Evolutionary conservation across 305 asterid genomes (phyloP).

Genomic region (Solanum aculeatissimum): DNA sequence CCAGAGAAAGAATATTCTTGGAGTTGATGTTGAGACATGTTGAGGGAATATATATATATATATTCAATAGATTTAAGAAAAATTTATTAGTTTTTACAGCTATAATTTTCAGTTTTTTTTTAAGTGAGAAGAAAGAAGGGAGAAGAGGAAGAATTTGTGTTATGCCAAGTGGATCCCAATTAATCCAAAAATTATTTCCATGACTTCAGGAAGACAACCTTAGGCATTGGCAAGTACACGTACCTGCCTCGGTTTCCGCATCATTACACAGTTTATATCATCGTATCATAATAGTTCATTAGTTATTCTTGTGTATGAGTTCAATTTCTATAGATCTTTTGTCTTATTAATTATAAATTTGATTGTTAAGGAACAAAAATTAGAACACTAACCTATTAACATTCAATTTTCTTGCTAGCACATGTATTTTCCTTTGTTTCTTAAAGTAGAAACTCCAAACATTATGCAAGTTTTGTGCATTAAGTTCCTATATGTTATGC

Average conservation of each 20-base stretch:
- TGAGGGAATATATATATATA: background rate
- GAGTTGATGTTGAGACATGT: background rate
- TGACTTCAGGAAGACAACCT: background rate
- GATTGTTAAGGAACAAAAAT: no score
- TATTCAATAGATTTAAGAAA: background rate
- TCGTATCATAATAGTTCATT: background rate
- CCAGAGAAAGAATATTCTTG: background rate
- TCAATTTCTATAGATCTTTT: no score
- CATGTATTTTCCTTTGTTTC: background rate
- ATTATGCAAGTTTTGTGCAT: background rate
- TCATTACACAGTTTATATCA: background rate
- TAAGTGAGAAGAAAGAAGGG: background rate
- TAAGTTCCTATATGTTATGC: background rate
- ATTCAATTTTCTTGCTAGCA: background rate
- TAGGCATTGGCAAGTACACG: background rate
- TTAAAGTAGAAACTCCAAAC: background rate
- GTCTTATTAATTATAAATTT: no score
- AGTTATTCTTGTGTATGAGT: background rate
- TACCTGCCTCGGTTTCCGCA: background rate
- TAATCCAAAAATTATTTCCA: background rate
- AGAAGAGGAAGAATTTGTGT: background rate
- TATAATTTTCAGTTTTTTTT: background rate
- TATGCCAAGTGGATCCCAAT: conserved; percentile 1
- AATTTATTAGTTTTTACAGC: background rate
- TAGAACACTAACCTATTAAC: no score